Base-by-base conservation (phyloP, 1,284 basidiomycete genomes). In the Neolentinus lepideus region DNA sequence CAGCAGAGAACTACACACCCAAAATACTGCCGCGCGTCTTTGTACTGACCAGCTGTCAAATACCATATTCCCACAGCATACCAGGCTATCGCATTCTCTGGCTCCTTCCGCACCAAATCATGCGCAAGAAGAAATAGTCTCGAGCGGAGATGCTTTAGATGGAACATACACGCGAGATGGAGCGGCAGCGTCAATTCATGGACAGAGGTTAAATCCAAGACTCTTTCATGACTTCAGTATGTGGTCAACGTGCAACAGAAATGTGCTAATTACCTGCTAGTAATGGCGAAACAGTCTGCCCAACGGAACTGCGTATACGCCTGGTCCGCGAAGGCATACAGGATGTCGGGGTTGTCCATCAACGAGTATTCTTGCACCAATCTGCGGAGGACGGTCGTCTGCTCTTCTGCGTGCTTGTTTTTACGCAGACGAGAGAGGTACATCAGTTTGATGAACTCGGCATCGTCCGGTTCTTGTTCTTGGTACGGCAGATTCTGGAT, bases 41-140 rank as follows among this genome's bases (percentile, higher is more conserved):
- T 76, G 86, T 89, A 99, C 62, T 95, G 88, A 54, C 83, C 81
- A 16, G 86, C 84, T 26, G 85, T 83, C 54, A 96, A 83, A 68
- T 99, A 99, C 93, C 96, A 99, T 36, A 97, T 84, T 0, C 96
- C 97, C 21, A 98, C 97, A 1, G 96, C 94, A 70, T 98, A 99
- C 97, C 97, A 99, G 61, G 92, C 94, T 51, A 93, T 83, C 0
- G 94, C 86, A 45, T 90, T 88, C 64, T 95, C 91, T 0, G 97
- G 95, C 65, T 98, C 94, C 51, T 84, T 84, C 53, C 97, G 92
- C 11, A 98, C 94, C 63, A 99, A 81, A 63, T 96, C 90, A 66
- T 99, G 97, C 0, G 97, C 95, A 27, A 99, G 80, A 60, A 99
- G 85, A 72, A 98, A 99, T 1, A 99, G 80, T 59, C 90, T 88